phyloP scores from a whole-genome alignment of 768 basidiomycete species.

The Kwoniella europaea region DNA sequence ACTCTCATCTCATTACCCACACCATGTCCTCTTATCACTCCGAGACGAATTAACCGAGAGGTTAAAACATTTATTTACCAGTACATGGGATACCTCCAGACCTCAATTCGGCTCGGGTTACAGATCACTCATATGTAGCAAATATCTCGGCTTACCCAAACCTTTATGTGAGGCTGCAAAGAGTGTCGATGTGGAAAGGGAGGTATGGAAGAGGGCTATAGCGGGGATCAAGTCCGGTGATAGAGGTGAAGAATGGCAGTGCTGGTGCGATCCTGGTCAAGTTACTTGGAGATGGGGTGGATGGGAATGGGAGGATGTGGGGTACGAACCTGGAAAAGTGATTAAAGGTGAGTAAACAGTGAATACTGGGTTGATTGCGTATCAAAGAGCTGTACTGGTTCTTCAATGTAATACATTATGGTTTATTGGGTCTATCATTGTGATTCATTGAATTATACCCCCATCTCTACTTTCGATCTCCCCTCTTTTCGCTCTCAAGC shows the following conservation, averaged over 20 bases:
- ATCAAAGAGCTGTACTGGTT: too few species aligned
- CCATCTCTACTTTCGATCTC: too few species aligned
- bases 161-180: conserved; percentile 42
- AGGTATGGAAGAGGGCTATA: conserved; percentile 46
- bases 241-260: conserved; percentile 54
- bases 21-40: conserved; percentile 33
- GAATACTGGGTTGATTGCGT: too few species aligned
- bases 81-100: conserved; percentile 49
- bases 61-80: conserved; percentile 33
- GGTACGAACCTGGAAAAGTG: conserved; percentile 48
- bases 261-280: conserved; percentile 58
- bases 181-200: conserved; percentile 33
- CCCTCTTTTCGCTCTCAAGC: too few species aligned
- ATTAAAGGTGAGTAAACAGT: conserved; percentile 45
- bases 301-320: conserved; percentile 57
- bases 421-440: too few species aligned
- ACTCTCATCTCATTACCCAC: conserved; percentile 41
- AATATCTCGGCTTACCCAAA: conserved; percentile 43
- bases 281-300: conserved; percentile 56
- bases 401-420: too few species aligned
- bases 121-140: conserved; percentile 53
- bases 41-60: conserved; percentile 29
- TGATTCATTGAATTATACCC: too few species aligned
- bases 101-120: conserved; percentile 52
- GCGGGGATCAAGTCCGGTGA: conserved; percentile 23